Evolutionary conservation across 2,329 filamentous ascomycete species (phyloP).

Genomic region (Aspergillus latus): DNA sequence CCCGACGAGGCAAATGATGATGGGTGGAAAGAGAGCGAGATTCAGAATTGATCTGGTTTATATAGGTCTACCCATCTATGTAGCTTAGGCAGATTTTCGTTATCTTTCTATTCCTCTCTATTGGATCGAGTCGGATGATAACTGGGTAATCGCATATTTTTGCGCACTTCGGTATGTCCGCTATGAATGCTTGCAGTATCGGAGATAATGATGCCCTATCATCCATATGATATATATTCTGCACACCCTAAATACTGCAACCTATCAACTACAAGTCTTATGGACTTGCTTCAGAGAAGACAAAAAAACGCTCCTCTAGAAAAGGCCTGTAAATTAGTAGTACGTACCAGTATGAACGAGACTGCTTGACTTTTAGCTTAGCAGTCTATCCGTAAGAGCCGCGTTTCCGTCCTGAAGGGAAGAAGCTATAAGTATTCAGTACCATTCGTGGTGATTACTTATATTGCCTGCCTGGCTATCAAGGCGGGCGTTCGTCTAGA

Average conservation of each 20-base stretch:
- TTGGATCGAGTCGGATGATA: background rate
- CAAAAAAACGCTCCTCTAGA: too few species aligned
- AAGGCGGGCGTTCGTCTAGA: constrained; percentile 20
- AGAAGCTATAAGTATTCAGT: constrained; percentile 2
- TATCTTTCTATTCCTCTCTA: background rate
- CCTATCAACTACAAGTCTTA: too few species aligned
- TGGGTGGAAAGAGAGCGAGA: constrained; percentile 68
- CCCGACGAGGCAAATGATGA: constrained; percentile 50
- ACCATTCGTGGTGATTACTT: constrained; percentile 19
- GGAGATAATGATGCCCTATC: constrained; percentile 12
- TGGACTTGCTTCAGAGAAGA: too few species aligned
- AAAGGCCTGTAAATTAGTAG: too few species aligned
- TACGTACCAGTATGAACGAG: too few species aligned
- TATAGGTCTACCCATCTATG: background rate
- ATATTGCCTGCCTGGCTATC: constrained; percentile 17
- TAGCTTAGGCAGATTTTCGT: background rate
- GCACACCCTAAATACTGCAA: too few species aligned
- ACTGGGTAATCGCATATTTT: background rate
- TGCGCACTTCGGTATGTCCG: background rate
- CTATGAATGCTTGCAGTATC: background rate
- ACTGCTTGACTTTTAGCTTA: too few species aligned
- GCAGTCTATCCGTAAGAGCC: too few species aligned
- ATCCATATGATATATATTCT: background rate
- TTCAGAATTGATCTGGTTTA: constrained; percentile 55
- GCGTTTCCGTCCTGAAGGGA: too few species aligned